A percentile compares a stretch with the other conserved stretches of the same genome.
phyloP scores from a whole-genome alignment of 176 grass and related monocot genomes.

The Avena insularis region DNA sequence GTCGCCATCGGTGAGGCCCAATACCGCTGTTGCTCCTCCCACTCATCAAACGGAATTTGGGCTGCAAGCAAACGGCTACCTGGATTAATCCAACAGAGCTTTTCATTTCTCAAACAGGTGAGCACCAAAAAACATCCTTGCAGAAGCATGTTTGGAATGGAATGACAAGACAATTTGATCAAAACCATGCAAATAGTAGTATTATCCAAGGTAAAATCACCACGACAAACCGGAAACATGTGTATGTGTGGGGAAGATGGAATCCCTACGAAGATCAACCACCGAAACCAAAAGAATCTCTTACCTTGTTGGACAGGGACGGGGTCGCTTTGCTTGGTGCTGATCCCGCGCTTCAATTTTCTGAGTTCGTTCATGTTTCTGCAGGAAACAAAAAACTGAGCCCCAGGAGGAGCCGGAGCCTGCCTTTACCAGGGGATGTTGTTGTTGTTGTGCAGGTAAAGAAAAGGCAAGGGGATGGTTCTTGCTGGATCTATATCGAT shows the following conservation, averaged over 20 bases:
- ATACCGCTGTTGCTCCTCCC: constrained; percentile 60
- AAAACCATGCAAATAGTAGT: not conserved
- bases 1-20: constrained; percentile 47
- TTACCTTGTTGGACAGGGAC: constrained; percentile 44
- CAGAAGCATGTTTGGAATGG: not conserved
- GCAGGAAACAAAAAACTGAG: constrained; percentile 6
- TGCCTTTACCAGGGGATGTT: not conserved
- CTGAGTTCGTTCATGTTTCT: constrained; percentile 41
- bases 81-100: not conserved
- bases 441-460: constrained; percentile 9
- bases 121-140: not conserved
- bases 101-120: not conserved
- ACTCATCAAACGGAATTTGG: constrained; percentile 47
- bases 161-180: not conserved
- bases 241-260: not conserved
- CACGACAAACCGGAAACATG: not conserved
- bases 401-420: constrained; percentile 40
- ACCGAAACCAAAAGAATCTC: not conserved
- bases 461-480: constrained; percentile 32
- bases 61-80: constrained; percentile 32
- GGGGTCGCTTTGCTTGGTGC: constrained; percentile 40
- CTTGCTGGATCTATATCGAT: constrained; percentile 34
- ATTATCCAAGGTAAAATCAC: not conserved
- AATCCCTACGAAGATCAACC: not conserved
- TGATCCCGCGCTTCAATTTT: constrained; percentile 49